Conservation (phyloP, 306 rosid species). For the Malus sylvestris region DNA sequence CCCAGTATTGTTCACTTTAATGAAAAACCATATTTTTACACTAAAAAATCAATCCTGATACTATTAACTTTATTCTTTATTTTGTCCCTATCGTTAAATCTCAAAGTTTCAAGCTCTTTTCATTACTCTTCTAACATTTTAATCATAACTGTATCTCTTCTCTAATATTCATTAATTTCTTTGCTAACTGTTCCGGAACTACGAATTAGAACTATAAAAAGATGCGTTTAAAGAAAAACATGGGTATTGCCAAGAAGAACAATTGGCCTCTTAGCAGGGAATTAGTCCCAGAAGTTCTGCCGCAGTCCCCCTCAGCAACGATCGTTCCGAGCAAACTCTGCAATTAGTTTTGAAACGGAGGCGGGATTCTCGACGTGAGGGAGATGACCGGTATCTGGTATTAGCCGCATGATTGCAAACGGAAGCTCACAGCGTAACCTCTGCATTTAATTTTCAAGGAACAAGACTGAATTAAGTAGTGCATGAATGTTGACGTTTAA, state of each 20-base stretch:
- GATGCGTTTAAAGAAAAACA: neutral
- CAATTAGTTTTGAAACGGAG: conserved; percentile 29
- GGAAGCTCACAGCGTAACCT: conserved; percentile 41
- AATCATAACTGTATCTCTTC: too few species aligned
- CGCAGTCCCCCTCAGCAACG: neutral
- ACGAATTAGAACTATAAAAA: too few species aligned
- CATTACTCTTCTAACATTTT: too few species aligned
- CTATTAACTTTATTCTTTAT: too few species aligned
- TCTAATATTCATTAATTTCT: neutral
- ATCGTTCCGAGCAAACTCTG: conserved; percentile 21
- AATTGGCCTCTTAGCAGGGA: neutral
- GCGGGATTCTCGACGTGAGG: conserved; percentile 44
- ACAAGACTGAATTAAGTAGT: neutral
- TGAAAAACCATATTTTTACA: too few species aligned
- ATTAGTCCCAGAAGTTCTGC: neutral
- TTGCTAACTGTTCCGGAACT: neutral
- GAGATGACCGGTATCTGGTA: conserved; percentile 45
- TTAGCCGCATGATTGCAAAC: conserved; percentile 22
- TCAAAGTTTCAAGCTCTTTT: too few species aligned
- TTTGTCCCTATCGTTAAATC: too few species aligned
- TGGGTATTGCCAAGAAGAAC: neutral
- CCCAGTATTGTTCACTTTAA: too few species aligned
- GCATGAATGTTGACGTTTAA: neutral
- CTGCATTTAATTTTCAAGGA: conserved; percentile 20
- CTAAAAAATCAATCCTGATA: too few species aligned